phyloP scores from a whole-genome alignment of 495 filamentous ascomycete species.

The Schizothecium vesticola region DNA sequence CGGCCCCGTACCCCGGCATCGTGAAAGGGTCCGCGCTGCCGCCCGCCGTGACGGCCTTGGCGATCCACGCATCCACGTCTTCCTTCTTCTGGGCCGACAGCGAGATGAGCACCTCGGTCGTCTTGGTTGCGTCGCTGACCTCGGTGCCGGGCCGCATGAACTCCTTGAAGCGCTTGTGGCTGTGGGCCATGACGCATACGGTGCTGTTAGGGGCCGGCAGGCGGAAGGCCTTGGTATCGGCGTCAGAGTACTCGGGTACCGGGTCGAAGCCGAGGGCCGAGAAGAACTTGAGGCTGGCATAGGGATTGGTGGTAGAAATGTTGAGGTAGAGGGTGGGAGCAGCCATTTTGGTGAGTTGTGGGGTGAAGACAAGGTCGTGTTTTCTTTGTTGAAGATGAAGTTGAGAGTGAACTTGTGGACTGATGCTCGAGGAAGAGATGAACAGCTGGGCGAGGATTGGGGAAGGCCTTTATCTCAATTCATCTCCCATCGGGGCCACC shows the following conservation, averaged over 20 bases:
- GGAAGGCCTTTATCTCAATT: background rate
- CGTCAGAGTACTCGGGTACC: conserved; percentile 14
- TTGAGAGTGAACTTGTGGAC: background rate
- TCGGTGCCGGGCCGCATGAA: conserved; percentile 16
- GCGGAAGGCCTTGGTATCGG: conserved; percentile 11
- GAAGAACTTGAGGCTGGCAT: conserved; percentile 13
- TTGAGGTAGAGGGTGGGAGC: conserved; percentile 19
- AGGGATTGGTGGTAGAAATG: conserved; percentile 14
- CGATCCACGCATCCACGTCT: conserved; percentile 14
- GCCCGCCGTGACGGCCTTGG: conserved; percentile 14
- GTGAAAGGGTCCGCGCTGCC: conserved; percentile 18
- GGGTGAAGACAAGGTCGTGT: background rate
- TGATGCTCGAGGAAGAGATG: background rate
- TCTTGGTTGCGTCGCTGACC: conserved; percentile 12
- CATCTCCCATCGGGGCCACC: background rate
- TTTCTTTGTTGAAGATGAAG: background rate
- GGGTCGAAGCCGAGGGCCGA: conserved; percentile 14
- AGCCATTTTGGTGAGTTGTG: background rate
- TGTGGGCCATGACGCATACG: conserved; percentile 20
- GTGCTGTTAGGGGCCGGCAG: conserved; percentile 15
- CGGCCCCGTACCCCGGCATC: conserved; percentile 13
- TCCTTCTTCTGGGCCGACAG: conserved; percentile 2
- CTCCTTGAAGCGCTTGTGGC: conserved; percentile 11
- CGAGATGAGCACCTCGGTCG: conserved; percentile 16
- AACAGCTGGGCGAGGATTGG: background rate